Conservation (phyloP, 164 flowering plant genomes). For the Cinnamomum chago region DNA sequence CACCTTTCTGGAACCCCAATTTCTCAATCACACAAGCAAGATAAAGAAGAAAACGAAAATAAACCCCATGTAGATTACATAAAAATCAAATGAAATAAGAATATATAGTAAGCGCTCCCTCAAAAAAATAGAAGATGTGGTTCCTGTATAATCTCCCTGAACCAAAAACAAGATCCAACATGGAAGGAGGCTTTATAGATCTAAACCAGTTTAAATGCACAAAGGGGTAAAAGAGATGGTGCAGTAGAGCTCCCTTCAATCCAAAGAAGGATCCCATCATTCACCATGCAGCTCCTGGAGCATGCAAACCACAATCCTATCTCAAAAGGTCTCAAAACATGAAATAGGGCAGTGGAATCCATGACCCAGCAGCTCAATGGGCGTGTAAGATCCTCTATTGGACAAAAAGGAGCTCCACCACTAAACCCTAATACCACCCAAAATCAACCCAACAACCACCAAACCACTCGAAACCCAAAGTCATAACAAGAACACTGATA, state of each 20-base stretch:
- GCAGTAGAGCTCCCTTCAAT: slow-evolving; percentile 43
- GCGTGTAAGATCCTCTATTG: slow-evolving; percentile 14
- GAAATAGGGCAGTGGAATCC: slow-evolving; percentile 27
- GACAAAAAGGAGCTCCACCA: slow-evolving; percentile 19
- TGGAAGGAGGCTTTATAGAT: background rate
- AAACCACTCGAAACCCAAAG: no score
- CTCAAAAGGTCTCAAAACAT: slow-evolving; percentile 4
- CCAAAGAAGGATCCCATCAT: slow-evolving; percentile 28
- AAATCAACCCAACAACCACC: background rate
- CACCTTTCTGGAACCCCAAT: no score
- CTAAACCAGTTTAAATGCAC: background rate
- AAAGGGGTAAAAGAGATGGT: background rate
- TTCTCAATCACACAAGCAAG: no score
- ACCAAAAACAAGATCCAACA: background rate
- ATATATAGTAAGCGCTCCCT: background rate
- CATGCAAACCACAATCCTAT: slow-evolving; percentile 37
- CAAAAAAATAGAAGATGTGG: background rate
- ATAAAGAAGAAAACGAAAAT: no score
- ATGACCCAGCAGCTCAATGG: slow-evolving; percentile 27
- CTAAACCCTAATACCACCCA: slow-evolving; percentile 11
- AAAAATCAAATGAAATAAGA: no score
- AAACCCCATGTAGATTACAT: no score
- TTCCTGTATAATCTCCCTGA: background rate
- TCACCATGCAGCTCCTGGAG: slow-evolving; percentile 28
- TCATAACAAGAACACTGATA: no score